A percentile compares a stretch with the other conserved stretches of the same genome.
Conservation (phyloP, 371 early-diverging fungal species). For the Coemansia sp. region DNA sequence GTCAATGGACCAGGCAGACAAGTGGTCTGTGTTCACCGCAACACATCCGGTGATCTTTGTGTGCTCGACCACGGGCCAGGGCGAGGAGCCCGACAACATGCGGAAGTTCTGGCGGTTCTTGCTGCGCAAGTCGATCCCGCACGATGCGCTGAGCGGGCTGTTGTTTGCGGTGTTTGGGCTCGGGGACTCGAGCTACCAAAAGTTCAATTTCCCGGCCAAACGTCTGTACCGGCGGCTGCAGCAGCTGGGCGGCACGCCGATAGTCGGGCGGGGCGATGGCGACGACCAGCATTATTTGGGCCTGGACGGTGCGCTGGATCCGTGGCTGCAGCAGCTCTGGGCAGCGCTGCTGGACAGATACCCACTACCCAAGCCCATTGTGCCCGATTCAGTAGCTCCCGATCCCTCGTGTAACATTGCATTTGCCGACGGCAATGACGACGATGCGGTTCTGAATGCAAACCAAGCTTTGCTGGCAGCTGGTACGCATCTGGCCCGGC, state of each 20-base stretch:
- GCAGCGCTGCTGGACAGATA: constrained; percentile 55
- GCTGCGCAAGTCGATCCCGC: constrained; percentile 73
- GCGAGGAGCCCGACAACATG: constrained; percentile 92
- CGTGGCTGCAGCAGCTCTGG: constrained; percentile 82
- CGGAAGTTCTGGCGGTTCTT: constrained; percentile 88
- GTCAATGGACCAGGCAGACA: constrained; percentile 81
- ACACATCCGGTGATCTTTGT: constrained; percentile 68
- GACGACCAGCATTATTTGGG: constrained; percentile 98
- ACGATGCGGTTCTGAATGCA: not conserved
- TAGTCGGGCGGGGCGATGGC: constrained; percentile 81
- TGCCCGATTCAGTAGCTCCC: constrained; percentile 22
- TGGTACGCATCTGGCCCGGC: constrained; percentile 5
- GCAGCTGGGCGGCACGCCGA: constrained; percentile 83
- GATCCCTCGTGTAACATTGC: constrained; percentile 21
- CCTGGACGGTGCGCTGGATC: constrained; percentile 83
- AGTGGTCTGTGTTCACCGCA: constrained; percentile 35
- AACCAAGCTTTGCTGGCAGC: not conserved
- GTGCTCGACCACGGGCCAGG: constrained; percentile 94
- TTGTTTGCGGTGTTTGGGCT: constrained; percentile 88
- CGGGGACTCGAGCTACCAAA: constrained; percentile 92
- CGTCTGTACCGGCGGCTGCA: constrained; percentile 84
- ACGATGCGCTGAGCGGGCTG: constrained; percentile 62
- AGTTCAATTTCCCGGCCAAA: constrained; percentile 96
- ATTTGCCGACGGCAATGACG: not conserved
- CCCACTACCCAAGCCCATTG: constrained; percentile 56